Evolutionary conservation across 441 rosid species (phyloP).

Genomic region (Iberis amara): DNA sequence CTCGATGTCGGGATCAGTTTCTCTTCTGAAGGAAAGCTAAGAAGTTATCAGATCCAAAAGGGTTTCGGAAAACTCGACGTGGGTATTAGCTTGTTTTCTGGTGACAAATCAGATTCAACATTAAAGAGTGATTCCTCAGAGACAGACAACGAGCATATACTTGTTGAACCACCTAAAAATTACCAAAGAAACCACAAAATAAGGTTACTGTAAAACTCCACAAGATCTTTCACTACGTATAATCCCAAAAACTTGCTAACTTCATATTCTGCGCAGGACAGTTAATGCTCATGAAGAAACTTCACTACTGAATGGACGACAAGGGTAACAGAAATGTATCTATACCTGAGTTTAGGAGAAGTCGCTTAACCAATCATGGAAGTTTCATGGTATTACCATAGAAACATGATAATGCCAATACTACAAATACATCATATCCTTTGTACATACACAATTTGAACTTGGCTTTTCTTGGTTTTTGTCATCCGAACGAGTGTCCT

Average conservation of each 20-base stretch:
- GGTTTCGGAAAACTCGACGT: constrained; percentile 44
- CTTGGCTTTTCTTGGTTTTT: neutral
- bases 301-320: constrained; percentile 35
- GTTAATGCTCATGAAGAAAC: constrained; percentile 40
- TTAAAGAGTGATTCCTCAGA: constrained; percentile 64
- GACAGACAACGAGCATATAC: constrained; percentile 55
- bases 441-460: neutral
- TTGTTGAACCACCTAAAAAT: constrained; percentile 48
- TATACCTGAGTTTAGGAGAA: constrained; percentile 67
- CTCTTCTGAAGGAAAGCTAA: constrained; percentile 33
- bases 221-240: neutral
- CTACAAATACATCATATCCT: neutral
- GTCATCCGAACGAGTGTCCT: neutral
- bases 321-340: constrained; percentile 41
- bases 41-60: constrained; percentile 36
- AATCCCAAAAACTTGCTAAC: constrained; percentile 7
- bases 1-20: constrained; percentile 42
- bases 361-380: constrained; percentile 73
- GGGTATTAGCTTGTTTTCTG: constrained; percentile 41
- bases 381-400: constrained; percentile 54
- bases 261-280: constrained; percentile 39
- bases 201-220: constrained; percentile 42
- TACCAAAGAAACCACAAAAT: constrained; percentile 49
- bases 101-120: constrained; percentile 47
- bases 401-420: constrained; percentile 19